These are phyloP conservation scores for Barnettozyma californica DNA, from an alignment of 805 yeast species.

Conservation along the genomic window DNA sequence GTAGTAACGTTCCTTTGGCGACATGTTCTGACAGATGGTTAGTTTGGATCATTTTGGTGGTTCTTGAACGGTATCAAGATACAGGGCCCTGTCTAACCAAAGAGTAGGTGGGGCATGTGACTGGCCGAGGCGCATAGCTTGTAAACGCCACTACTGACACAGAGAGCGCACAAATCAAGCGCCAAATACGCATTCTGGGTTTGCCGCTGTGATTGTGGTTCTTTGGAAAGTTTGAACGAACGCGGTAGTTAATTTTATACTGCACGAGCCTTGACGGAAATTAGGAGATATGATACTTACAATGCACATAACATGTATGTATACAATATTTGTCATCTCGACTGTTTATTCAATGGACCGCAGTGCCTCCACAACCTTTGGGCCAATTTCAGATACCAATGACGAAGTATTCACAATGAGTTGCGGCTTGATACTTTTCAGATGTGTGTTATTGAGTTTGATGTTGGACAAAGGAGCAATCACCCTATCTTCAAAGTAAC, in stretches of 20 bases:
- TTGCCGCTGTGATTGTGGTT: conserved; percentile 2
- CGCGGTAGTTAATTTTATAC: too few relatives aligned
- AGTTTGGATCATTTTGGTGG: background rate
- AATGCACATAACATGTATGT: too few relatives aligned
- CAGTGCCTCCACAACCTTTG: conserved; percentile 41
- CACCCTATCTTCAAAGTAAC: conserved; percentile 64
- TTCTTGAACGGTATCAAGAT: conserved; percentile 1
- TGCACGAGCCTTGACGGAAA: background rate
- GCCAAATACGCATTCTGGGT: background rate
- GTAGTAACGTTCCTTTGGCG: conserved; percentile 23
- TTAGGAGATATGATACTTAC: background rate
- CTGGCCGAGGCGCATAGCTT: conserved; percentile 10
- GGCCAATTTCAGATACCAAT: conserved; percentile 57
- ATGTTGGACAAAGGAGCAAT: conserved; percentile 69
- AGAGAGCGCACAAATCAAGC: background rate
- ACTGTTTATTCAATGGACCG: conserved; percentile 5
- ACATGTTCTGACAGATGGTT: background rate
- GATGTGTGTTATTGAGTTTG: conserved; percentile 46
- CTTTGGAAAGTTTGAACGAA: background rate
- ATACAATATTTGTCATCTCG: too few relatives aligned
- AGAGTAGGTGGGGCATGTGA: conserved; percentile 8
- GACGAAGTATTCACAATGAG: conserved; percentile 49
- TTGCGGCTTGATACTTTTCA: conserved; percentile 50
- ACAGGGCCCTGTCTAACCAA: conserved; percentile 11
- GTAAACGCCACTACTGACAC: background rate